A percentile compares a stretch with the other conserved stretches of the same genome.
These are phyloP conservation scores for Oehlia diaphana DNA, from an alignment of 192 early-diverging fungal species.

Conservation along the genomic window DNA sequence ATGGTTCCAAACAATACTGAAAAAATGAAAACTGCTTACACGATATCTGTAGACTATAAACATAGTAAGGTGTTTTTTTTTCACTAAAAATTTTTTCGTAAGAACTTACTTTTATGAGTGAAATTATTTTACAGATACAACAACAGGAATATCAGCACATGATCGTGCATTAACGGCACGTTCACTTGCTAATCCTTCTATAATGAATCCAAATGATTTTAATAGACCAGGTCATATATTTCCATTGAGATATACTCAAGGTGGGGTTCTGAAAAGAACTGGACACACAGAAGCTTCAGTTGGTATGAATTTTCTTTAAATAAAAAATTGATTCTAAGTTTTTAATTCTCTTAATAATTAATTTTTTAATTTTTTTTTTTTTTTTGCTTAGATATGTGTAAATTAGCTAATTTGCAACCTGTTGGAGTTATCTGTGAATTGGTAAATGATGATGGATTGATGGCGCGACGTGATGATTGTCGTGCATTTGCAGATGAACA, in stretches of 20 bases:
- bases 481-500: constrained; percentile 81
- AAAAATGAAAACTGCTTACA: constrained; percentile 91
- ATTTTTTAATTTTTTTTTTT: no score
- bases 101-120: neutral
- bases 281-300: constrained; percentile 96
- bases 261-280: constrained; percentile 81
- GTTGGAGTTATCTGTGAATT: constrained; percentile 94
- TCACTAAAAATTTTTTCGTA: no score
- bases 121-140: constrained; percentile 54
- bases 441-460: constrained; percentile 86
- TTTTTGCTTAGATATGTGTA: constrained; percentile 67
- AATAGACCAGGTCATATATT: constrained; percentile 92
- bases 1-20: constrained; percentile 96
- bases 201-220: constrained; percentile 68
- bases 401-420: constrained; percentile 75
- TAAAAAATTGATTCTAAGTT: neutral
- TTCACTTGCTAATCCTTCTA: constrained; percentile 72
- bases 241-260: constrained; percentile 80
- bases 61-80: constrained; percentile 39
- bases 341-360: neutral
- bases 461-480: constrained; percentile 95
- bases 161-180: constrained; percentile 83
- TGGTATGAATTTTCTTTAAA: constrained; percentile 32
- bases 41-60: constrained; percentile 85
- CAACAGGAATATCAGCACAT: constrained; percentile 93